Evolutionary conservation across 257 asterid species (phyloP), one percentile per base, ranked within the genome.

Genomic region (Phtheirospermum japonicum): DNA sequence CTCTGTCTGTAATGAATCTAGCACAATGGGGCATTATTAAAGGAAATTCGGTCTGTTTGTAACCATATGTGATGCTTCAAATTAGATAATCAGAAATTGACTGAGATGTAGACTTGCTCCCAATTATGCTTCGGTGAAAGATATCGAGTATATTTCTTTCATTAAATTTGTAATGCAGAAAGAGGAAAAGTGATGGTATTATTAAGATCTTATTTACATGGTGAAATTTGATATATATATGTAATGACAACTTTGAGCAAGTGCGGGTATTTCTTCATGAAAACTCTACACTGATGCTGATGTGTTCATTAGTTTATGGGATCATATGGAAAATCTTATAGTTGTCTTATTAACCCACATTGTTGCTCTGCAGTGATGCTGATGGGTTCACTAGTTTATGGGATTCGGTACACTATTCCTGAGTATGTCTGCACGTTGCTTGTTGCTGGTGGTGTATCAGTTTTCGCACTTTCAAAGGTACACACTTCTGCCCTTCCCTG

Each of bases 391-490:
- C 78, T 93, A 59, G 97, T 93, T 32, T 93, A 89, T 69, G 99
- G 99, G 71, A 89, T 89, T 46, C 74, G 87, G 69, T 89, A 93
- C 67, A 83, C 94, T 57, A 7, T 93, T 26, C 97, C 96, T 2
- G 99, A 93, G 80, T 93, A 93, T 68, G 17, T 87, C 14, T 93
- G 99, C 78, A 73, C 99, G 2, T 66, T 93, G 66, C 96, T 93
- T 60, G 99, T 93, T 64, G 99, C 97, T 69, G 96, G 99, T 43
- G 99, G 99, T 61, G 97, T 93, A 63, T 93, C 99, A 50, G 23
- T 68, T 20, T 93, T 93, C 77, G 97, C 99, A 23, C 99, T 93
- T 73, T 66, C 80, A 59, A 93, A 93, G 95, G 99, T 23, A 28
- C 28, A 46, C 6, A 14, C 20, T 55, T 59, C 34, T 57, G 19